phyloP scores from a whole-genome alignment of 164 flowering plant species.

The Nelumbo lutea region DNA sequence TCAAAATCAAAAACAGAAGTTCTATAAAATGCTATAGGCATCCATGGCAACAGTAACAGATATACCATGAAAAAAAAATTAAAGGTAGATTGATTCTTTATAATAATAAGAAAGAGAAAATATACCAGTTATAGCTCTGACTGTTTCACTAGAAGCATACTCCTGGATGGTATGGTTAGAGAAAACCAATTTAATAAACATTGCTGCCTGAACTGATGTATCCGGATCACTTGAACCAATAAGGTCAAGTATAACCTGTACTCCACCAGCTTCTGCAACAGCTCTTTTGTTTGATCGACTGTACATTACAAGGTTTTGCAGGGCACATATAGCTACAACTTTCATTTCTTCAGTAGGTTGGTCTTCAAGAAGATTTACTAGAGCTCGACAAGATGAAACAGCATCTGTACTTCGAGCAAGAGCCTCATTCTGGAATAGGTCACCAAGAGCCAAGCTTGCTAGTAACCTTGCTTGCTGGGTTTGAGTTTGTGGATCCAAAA shows the following conservation, averaged over 20 bases:
- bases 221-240: slow-evolving; percentile 69
- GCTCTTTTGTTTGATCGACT: slow-evolving; percentile 78
- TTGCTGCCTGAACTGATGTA: slow-evolving; percentile 76
- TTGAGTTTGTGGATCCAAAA: slow-evolving; percentile 79
- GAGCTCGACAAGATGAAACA: slow-evolving; percentile 77
- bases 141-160: slow-evolving; percentile 53
- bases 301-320: slow-evolving; percentile 80
- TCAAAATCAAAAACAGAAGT: not conserved
- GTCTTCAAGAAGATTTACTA: slow-evolving; percentile 74
- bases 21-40: not conserved
- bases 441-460: slow-evolving; percentile 78
- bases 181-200: slow-evolving; percentile 62
- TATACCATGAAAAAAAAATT: not conserved
- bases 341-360: slow-evolving; percentile 89
- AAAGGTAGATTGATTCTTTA: not conserved
- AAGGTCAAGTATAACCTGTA: slow-evolving; percentile 71
- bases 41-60: not conserved
- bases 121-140: slow-evolving; percentile 52
- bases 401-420: slow-evolving; percentile 68
- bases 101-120: not conserved
- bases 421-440: slow-evolving; percentile 69
- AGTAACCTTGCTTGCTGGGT: slow-evolving; percentile 66
- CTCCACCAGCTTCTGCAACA: slow-evolving; percentile 86
- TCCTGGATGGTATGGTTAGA: slow-evolving; percentile 56
- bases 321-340: slow-evolving; percentile 75